Percentiles rank a stretch among this genome's conserved stretches.
Evolutionary conservation across 768 basidiomycete species (phyloP).

Genomic region (Psilocybe cyanescens): DNA sequence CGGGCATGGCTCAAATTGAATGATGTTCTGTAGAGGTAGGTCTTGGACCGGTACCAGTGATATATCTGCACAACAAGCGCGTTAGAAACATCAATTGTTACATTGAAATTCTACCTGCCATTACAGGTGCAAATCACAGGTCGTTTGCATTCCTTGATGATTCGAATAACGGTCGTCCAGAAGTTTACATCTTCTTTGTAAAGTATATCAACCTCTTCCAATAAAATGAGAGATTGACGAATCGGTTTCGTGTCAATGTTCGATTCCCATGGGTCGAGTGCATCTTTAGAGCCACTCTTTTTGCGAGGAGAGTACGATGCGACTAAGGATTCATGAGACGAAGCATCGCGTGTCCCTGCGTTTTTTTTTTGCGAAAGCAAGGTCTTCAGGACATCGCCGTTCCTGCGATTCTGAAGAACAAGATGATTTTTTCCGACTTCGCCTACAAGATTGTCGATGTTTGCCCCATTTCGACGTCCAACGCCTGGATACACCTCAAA

Average conservation of each 20-base stretch:
- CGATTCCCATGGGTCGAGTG: slow-evolving; percentile 12
- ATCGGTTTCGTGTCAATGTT: slow-evolving; percentile 35
- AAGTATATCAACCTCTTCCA: slow-evolving; percentile 96
- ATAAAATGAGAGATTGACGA: slow-evolving; percentile 84
- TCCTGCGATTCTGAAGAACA: slow-evolving; percentile 42
- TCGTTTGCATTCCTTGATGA: slow-evolving; percentile 83
- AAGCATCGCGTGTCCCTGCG: not conserved
- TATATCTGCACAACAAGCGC: slow-evolving; percentile 51
- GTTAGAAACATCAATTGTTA: not conserved
- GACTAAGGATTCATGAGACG: slow-evolving; percentile 10
- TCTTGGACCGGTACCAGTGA: slow-evolving; percentile 71
- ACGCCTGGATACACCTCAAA: slow-evolving; percentile 97
- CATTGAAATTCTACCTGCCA: slow-evolving; percentile 52
- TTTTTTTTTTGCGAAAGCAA: slow-evolving; percentile 22
- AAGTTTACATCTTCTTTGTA: slow-evolving; percentile 87
- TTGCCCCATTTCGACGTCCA: slow-evolving; percentile 83
- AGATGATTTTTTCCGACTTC: slow-evolving; percentile 95
- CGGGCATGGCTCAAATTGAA: slow-evolving; percentile 67
- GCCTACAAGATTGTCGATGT: slow-evolving; percentile 80
- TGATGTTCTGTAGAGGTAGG: slow-evolving; percentile 76
- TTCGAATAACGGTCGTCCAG: slow-evolving; percentile 79
- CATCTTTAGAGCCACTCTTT: slow-evolving; percentile 8
- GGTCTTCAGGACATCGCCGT: slow-evolving; percentile 20
- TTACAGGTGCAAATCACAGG: slow-evolving; percentile 97
- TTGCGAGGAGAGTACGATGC: slow-evolving; percentile 28